Evolutionary conservation across 495 filamentous ascomycete genomes (phyloP), one percentile per base, ranked within the genome.

Genomic region (Lasiosphaeria hispida): DNA sequence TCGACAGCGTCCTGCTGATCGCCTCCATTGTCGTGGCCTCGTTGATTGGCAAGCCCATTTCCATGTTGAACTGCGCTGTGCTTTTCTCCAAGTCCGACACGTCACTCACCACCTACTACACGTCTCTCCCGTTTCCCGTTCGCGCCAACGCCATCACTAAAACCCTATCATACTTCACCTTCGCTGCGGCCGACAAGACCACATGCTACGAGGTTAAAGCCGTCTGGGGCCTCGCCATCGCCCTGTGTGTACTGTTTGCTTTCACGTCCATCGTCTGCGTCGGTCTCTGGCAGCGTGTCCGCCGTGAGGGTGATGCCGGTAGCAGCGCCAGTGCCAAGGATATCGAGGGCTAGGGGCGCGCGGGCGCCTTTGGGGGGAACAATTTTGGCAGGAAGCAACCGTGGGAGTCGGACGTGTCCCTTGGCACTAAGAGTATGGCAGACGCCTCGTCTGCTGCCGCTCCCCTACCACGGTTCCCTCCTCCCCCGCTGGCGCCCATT

Each of bases 181-280:
- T 71, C 34, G 63, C 69, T 9, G 43, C 53, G 3, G 57, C 63
- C 33, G 87, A 81, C 52, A 85, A 85, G 75, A 69, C 80, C 13
- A 87, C 89, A 57, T 96, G 93, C 76, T 84, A 83, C 62, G 85
- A 94, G 79, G 87, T 88, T 72, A 96, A 96, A 78, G 83, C 87
- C 10, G 85, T 92, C 59, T 96, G 91, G 93, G 93, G 91, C 14
- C 71, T 96, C 55, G 81, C 82, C 72, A 96, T 96, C 76, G 86
- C 88, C 6, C 77, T 93, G 36, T 93, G 87, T 69, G 83, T 92
- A 23, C 72, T 92, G 44, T 91, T 94, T 63, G 81, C 85, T 56
- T 84, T 90, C 53, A 85, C 85, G 5, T 64, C 75, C 35, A 69
- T 86, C 9, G 78, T 82, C 67, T 80, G 79, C 64, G 66, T 78